A percentile compares a stretch with the other conserved stretches of the same genome.
These are phyloP conservation scores for Solanum peruvianum DNA, from an alignment of 257 asterid genomes.

Conservation along the genomic window DNA sequence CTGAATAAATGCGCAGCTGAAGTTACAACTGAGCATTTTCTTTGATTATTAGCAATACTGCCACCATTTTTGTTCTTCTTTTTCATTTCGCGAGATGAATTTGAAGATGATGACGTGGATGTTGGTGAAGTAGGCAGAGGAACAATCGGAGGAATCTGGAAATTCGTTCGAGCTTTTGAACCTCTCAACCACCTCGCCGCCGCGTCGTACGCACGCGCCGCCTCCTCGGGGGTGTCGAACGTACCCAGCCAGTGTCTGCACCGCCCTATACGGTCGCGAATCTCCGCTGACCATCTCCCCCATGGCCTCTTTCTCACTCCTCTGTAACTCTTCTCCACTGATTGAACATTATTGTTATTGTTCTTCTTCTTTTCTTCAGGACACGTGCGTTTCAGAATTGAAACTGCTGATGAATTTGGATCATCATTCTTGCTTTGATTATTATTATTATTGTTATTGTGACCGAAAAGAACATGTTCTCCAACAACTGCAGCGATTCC, in stretches of 20 bases:
- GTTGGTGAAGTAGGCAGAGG: constrained; percentile 20
- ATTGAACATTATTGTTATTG: background rate
- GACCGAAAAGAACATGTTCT: constrained; percentile 51
- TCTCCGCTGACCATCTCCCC: constrained; percentile 95
- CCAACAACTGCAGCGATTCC: constrained; percentile 88
- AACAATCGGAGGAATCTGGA: constrained; percentile 36
- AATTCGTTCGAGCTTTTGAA: constrained; percentile 64
- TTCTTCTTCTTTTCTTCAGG: background rate
- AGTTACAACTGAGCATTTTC: constrained; percentile 52
- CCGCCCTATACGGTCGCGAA: constrained; percentile 76
- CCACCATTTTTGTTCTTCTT: background rate
- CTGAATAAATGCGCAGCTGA: constrained; percentile 51
- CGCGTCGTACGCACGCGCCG: constrained; percentile 89
- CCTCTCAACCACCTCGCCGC: constrained; percentile 78
- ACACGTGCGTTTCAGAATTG: background rate
- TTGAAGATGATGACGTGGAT: constrained; percentile 2
- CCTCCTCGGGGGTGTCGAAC: constrained; percentile 82
- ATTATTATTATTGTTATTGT: background rate
- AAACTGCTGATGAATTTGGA: background rate
- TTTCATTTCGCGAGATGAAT: background rate
- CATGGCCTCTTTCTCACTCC: constrained; percentile 85
- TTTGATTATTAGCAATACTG: background rate
- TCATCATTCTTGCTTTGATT: background rate
- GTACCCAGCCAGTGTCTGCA: constrained; percentile 95
- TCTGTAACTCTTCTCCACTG: constrained; percentile 32